Conservation (phyloP, 2,329 filamentous ascomycete genomes). For the Diaporthe sp. region DNA sequence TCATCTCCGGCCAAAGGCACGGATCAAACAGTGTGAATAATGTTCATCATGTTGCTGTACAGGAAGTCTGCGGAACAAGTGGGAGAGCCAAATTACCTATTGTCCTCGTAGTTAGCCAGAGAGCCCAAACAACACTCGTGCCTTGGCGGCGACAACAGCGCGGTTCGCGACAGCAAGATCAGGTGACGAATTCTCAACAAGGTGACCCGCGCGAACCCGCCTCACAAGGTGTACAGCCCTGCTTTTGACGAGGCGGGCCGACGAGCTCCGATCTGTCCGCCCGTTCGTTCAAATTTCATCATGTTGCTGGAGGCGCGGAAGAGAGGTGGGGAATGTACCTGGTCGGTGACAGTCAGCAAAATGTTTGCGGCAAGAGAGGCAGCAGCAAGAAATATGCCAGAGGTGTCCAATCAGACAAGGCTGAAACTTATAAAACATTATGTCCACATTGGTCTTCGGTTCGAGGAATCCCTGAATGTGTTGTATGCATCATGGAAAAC, state of each 20-base stretch:
- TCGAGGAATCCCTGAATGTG: slow-evolving; percentile 76
- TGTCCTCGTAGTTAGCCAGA: slow-evolving; percentile 29
- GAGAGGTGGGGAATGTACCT: slow-evolving; percentile 54
- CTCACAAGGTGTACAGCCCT: slow-evolving; percentile 72
- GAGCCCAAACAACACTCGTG: slow-evolving; percentile 36
- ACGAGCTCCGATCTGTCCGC: slow-evolving; percentile 71
- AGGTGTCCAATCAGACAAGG: slow-evolving; percentile 70
- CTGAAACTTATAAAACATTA: slow-evolving; percentile 70
- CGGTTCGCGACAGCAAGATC: slow-evolving; percentile 50
- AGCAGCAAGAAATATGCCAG: slow-evolving; percentile 36
- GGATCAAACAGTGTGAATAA: slow-evolving; percentile 73
- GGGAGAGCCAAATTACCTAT: slow-evolving; percentile 37
- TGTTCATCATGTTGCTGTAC: slow-evolving; percentile 58
- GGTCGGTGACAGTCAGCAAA: slow-evolving; percentile 37
- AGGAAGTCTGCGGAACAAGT: slow-evolving; percentile 32
- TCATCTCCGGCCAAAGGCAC: slow-evolving; percentile 59
- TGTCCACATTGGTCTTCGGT: slow-evolving; percentile 73
- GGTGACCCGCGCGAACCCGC: slow-evolving; percentile 59
- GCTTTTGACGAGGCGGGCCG: slow-evolving; percentile 60
- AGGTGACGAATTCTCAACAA: slow-evolving; percentile 76
- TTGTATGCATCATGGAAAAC: slow-evolving; percentile 68
- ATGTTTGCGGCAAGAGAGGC: slow-evolving; percentile 48
- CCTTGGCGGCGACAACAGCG: not conserved
- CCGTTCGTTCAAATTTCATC: slow-evolving; percentile 77
- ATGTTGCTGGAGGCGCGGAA: slow-evolving; percentile 49